Evolutionary conservation across 2,329 filamentous ascomycete genomes (phyloP).

Genomic region (Talaromyces albobiverticillius): DNA sequence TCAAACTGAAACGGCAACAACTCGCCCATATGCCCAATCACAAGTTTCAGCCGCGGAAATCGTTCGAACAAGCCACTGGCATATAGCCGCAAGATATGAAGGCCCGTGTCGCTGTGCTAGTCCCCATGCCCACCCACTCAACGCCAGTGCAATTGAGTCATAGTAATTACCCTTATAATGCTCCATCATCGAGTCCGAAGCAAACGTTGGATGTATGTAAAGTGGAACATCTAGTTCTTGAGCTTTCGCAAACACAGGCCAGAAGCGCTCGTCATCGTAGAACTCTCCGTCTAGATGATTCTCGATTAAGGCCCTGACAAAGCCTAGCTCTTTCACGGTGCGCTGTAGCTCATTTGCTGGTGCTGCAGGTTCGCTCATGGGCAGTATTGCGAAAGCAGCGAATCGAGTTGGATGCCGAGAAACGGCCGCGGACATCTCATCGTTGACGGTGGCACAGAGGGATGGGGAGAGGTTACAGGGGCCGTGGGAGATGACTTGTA

Average conservation of each 20-base stretch:
- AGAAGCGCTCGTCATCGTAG: constrained; percentile 45
- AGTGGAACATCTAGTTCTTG: constrained; percentile 49
- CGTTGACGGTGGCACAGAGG: constrained; percentile 23
- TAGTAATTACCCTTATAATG: constrained; percentile 39
- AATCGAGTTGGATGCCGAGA: constrained; percentile 34
- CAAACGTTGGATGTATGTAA: constrained; percentile 51
- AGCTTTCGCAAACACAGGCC: constrained; percentile 41
- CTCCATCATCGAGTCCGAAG: constrained; percentile 34
- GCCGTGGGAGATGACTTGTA: constrained; percentile 16
- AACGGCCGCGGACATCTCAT: constrained; percentile 30
- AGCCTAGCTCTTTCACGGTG: constrained; percentile 42
- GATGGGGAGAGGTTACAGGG: constrained; percentile 9
- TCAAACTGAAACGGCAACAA: too few relatives aligned
- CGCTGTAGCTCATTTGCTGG: constrained; percentile 35
- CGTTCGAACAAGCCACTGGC: constrained; percentile 55
- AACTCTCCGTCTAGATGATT: constrained; percentile 38
- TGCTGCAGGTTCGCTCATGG: constrained; percentile 35
- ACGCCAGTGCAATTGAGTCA: constrained; percentile 16
- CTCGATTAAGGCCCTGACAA: constrained; percentile 50
- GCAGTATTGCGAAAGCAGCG: constrained; percentile 43
- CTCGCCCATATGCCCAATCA: constrained; percentile 55
- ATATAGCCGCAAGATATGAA: constrained; percentile 44
- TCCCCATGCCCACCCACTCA: constrained; percentile 27
- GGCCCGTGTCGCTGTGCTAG: constrained; percentile 37
- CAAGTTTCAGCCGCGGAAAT: constrained; percentile 53